Evolutionary conservation across 31 red algal genomes (phyloP).

Genomic region (Asparagopsis taxiformis): DNA sequence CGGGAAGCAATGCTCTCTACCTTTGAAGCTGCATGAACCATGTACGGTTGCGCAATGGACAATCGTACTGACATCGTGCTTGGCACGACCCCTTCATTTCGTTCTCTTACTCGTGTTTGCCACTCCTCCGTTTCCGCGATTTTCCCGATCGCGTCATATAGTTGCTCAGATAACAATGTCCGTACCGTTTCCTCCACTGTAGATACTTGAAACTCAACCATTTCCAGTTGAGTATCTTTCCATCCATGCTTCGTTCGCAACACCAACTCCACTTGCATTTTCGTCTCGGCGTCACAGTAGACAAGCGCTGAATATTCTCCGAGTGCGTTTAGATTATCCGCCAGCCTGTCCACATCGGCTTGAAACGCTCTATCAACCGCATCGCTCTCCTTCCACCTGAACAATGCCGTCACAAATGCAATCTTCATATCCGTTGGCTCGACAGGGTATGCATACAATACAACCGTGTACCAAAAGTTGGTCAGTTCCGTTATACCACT

Average conservation of each 20-base stretch:
- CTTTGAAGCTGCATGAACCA: slow-evolving; percentile 2
- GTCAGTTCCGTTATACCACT: slow-evolving; percentile 40
- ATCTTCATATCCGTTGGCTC: slow-evolving; percentile 49
- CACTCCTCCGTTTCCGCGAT: slow-evolving; percentile 3
- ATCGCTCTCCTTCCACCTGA: slow-evolving; percentile 6
- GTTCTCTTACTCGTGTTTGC: background rate
- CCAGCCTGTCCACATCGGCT: background rate
- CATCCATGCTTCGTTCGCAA: background rate
- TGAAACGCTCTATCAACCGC: background rate
- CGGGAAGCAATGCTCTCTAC: background rate
- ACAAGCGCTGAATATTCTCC: slow-evolving; percentile 4
- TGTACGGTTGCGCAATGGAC: slow-evolving; percentile 6
- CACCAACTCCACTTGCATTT: background rate
- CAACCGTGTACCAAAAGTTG: slow-evolving; percentile 39
- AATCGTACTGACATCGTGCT: background rate
- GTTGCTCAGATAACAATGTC: slow-evolving; percentile 8
- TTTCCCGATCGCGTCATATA: background rate
- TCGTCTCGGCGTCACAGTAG: slow-evolving; percentile 4
- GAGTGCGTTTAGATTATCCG: slow-evolving; percentile 9
- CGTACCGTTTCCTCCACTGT: background rate
- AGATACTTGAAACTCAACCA: slow-evolving; percentile 14
- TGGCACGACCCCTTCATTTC: background rate
- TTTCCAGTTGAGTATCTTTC: background rate
- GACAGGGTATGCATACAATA: slow-evolving; percentile 28
- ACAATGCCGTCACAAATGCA: slow-evolving; percentile 42